Conservation (phyloP, 2,329 filamentous ascomycete species). For the Podosphaera fusca region DNA sequence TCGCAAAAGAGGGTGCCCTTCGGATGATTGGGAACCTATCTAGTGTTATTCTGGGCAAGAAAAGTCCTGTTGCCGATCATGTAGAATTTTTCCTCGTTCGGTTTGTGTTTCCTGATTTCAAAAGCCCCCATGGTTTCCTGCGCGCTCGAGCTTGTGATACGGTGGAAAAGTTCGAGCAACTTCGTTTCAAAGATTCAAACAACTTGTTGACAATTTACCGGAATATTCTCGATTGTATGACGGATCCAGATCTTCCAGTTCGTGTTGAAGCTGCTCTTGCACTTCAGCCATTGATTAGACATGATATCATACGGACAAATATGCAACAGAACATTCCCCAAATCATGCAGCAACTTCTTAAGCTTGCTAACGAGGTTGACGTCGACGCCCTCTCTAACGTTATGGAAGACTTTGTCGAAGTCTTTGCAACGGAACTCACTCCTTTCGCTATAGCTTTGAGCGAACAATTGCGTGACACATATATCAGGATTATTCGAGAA, state of each 20-base stretch:
- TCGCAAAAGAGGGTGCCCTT: slow-evolving; percentile 88
- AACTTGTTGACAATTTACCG: slow-evolving; percentile 92
- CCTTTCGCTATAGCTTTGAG: slow-evolving; percentile 91
- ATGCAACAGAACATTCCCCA: slow-evolving; percentile 98
- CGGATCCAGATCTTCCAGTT: slow-evolving; percentile 77
- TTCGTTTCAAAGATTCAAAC: slow-evolving; percentile 89
- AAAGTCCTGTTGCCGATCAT: slow-evolving; percentile 91
- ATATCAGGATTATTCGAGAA: slow-evolving; percentile 78
- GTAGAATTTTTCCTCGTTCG: slow-evolving; percentile 97
- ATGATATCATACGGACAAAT: slow-evolving; percentile 77
- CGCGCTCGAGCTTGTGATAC: slow-evolving; percentile 91
- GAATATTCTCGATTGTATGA: slow-evolving; percentile 92
- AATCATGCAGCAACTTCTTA: slow-evolving; percentile 96
- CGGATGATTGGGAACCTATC: slow-evolving; percentile 93
- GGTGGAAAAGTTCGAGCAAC: slow-evolving; percentile 89
- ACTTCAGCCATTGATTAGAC: slow-evolving; percentile 81
- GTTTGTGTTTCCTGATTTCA: slow-evolving; percentile 95
- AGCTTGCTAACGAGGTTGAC: slow-evolving; percentile 92
- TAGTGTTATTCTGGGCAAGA: slow-evolving; percentile 86
- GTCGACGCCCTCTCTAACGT: slow-evolving; percentile 94
- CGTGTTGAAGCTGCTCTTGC: slow-evolving; percentile 84
- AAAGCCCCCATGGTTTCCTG: slow-evolving; percentile 74
- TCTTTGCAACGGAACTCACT: slow-evolving; percentile 89
- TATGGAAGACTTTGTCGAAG: slow-evolving; percentile 98
- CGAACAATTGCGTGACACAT: slow-evolving; percentile 88